phyloP scores from a whole-genome alignment of 495 filamentous ascomycete genomes.

The Penicillium longicatenatum region DNA sequence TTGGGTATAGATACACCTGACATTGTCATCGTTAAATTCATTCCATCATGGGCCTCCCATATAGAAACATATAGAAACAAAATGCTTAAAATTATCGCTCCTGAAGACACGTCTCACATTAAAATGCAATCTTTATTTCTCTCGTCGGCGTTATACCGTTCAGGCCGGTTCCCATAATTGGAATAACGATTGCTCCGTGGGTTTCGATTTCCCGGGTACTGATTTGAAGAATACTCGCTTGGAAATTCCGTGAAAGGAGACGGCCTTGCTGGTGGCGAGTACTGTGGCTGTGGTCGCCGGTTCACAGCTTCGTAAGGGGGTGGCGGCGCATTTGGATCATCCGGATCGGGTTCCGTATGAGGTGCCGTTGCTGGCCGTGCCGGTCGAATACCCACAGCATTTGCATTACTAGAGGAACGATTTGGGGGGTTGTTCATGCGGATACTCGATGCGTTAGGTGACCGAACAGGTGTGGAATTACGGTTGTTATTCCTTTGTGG shows the following conservation, averaged over 20 bases:
- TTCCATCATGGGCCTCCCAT: conserved; percentile 19
- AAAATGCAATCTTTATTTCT: conserved; percentile 43
- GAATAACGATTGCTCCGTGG: conserved; percentile 22
- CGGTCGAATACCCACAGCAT: conserved; percentile 4
- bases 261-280: conserved; percentile 61
- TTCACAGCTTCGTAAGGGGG: conserved; percentile 79
- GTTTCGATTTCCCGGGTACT: conserved; percentile 19
- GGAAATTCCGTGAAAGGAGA: conserved; percentile 34
- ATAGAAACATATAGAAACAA: neutral
- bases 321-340: conserved; percentile 62
- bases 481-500: conserved; percentile 7
- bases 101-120: conserved; percentile 35
- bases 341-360: conserved; percentile 29
- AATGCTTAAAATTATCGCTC: neutral
- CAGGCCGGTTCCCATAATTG: conserved; percentile 11
- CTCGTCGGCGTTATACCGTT: conserved; percentile 28
- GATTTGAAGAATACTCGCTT: conserved; percentile 31
- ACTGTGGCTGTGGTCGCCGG: conserved; percentile 46
- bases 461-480: conserved; percentile 9
- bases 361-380: conserved; percentile 15
- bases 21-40: conserved; percentile 12
- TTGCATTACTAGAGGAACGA: conserved; percentile 30
- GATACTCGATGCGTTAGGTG: conserved; percentile 13
- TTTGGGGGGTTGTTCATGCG: conserved; percentile 22
- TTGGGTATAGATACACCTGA: too few relatives aligned